Base-by-base conservation (phyloP, 2,329 filamentous ascomycete species). In the Ophiosphaerella herpotricha region DNA sequence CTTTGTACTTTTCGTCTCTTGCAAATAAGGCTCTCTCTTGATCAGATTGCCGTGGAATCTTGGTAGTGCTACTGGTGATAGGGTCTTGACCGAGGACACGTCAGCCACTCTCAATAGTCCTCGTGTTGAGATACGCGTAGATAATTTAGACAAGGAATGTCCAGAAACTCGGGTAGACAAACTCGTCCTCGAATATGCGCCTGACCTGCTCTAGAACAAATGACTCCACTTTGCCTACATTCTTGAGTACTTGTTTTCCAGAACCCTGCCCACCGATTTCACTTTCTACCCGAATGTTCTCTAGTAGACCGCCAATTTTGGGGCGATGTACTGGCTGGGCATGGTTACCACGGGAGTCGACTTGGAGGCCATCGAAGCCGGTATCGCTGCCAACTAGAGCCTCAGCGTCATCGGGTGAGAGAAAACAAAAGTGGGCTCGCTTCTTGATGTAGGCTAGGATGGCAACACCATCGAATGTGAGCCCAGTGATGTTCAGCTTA, bases 161-260 rank as follows among this genome's bases (percentile, higher is more conserved):
- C 92, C 93, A 97, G 75, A 95, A 97, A 74, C 92, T 97, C 38
- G 94, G 94, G 76, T 96, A 97, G 55, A 97, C 92, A 76, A 97
- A 94, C 73, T 99, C 94, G 70, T 97, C 94, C 75, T 99, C 94
- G 67, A 99, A 97, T 63, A 99, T 97, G 67, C 91, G 85, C 70
- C 93, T 86, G 55, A 99, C 94, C 75, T 97, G 93, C 72, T 97
- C 93, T 52, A 99, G 80, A 48, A 99, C 91, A 72, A 99, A 99
- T 65, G 91, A 89, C 78, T 99, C 94, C 50, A 99, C 94, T 80
- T 99, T 99, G 51, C 94, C 93, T 42, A 99, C 93, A 72, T 99
- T 99, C 80, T 97, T 97, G 52, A 99, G 77, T 39, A 93, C 94
- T 77, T 97, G 93, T 76, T 94, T 96, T 23, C 91, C 90, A 52